Base-by-base conservation (phyloP, 192 early-diverging fungal genomes). In the Podila epigama region DNA sequence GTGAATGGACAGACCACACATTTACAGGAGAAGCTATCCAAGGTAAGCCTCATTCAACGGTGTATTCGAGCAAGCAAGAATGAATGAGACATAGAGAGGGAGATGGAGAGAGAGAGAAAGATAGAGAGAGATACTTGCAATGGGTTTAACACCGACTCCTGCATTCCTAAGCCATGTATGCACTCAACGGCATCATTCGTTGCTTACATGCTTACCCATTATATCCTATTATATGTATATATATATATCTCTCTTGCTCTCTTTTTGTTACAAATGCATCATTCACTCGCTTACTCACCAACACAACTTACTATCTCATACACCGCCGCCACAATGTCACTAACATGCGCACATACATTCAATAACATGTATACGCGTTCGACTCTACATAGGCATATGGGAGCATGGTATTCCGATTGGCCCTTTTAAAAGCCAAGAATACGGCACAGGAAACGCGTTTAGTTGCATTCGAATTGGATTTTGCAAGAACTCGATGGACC, bases 351-450 rank as follows among this genome's bases (percentile, higher is more conserved):
- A n/a, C 12, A 1, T 60, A 7, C 18, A 44, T 18, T 51, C 32
- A n/a, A n/a, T n/a, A n/a, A n/a, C n/a, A n/a, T n/a, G n/a, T n/a
- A n/a, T n/a, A n/a, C n/a, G n/a, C n/a, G n/a, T n/a, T n/a, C n/a
- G n/a, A n/a, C n/a, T n/a, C n/a, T n/a, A n/a, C n/a, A n/a, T 41
- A 81, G 79, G 80, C 27, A 68, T 81, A 36, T 81, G 80, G 80
- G 65, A 81, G 9, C 53, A 77, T 42, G 80, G 80, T 8, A 34
- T 68, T 12, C 80, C 80, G 4, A 52, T 70, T 41, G 80, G 80
- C 29, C 80, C 80, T 11, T 81, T 81, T 53, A 75, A 81, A 29
- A 68, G 72, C 51, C 72, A 75, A 62, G 68, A 70, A 16, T 77
- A 75, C 12, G 72, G 80, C 12, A 77, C 72, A 11, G 80, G 80